These are phyloP conservation scores for Yamadazyma oceani DNA, from an alignment of 1,139 yeast genomes.

Conservation along the genomic window DNA sequence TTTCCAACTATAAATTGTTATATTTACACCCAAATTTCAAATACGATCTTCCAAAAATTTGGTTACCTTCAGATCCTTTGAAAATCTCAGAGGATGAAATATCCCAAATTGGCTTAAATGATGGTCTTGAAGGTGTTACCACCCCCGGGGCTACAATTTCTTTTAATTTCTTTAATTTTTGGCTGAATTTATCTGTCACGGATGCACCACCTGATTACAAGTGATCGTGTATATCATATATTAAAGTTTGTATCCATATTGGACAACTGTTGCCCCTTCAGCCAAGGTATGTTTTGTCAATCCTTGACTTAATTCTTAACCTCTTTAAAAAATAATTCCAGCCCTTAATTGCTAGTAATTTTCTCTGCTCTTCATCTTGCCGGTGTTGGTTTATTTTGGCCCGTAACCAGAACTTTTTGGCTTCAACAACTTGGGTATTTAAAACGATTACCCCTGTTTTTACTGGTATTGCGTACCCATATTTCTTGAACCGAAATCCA, in stretches of 20 bases:
- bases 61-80: slow-evolving; percentile 34
- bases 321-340: slow-evolving; percentile 27
- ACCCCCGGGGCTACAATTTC: slow-evolving; percentile 30
- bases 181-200: slow-evolving; percentile 22
- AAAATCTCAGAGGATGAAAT: slow-evolving; percentile 19
- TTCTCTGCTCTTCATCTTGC: slow-evolving; percentile 6
- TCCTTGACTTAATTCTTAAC: slow-evolving; percentile 23
- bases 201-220: slow-evolving; percentile 42
- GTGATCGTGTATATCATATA: too few relatives aligned
- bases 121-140: slow-evolving; percentile 23
- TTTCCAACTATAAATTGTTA: slow-evolving; percentile 22
- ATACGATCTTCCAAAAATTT: slow-evolving; percentile 32
- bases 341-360: slow-evolving; percentile 9
- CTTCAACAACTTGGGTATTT: slow-evolving; percentile 17
- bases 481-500: slow-evolving; percentile 31
- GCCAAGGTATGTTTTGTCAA: slow-evolving; percentile 16
- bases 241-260: too few relatives aligned
- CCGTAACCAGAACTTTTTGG: slow-evolving; percentile 31
- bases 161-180: slow-evolving; percentile 16
- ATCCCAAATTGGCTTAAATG: slow-evolving; percentile 9
- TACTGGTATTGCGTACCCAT: slow-evolving; percentile 31
- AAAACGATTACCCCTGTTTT: slow-evolving; percentile 32
- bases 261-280: too few relatives aligned
- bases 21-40: slow-evolving; percentile 37
- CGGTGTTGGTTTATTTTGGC: slow-evolving; percentile 21